Conservation (phyloP, 2,329 filamentous ascomycete species). For the Alternaria gaisen region DNA sequence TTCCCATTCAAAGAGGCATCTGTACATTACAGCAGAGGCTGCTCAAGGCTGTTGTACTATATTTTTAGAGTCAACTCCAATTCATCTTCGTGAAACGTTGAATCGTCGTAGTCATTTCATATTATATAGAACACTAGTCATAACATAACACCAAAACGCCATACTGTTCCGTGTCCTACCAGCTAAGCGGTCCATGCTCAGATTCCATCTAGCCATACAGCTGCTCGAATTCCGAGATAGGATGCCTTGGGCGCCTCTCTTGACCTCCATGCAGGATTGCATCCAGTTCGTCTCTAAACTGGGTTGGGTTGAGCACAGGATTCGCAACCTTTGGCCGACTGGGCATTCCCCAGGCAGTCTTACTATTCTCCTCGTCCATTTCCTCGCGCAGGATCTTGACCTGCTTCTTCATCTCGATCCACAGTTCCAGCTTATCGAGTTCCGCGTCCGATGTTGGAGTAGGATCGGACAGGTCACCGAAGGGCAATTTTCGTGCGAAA, state of each 20-base stretch:
- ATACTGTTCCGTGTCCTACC: not conserved
- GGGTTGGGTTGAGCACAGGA: conserved; percentile 3
- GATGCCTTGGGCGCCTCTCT: conserved; percentile 6
- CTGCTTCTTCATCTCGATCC: conserved; percentile 55
- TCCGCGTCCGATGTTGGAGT: conserved; percentile 19
- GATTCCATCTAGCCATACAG: not conserved
- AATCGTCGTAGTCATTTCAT: conserved; percentile 1
- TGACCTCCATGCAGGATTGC: conserved; percentile 29
- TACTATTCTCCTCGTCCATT: conserved; percentile 39
- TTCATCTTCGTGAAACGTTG: not conserved
- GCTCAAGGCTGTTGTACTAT: not conserved
- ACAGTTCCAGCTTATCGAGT: conserved; percentile 51
- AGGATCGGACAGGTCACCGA: not conserved
- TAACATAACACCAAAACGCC: not conserved
- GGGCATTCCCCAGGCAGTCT: conserved; percentile 5
- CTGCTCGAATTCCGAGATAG: conserved; percentile 10
- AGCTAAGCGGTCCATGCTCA: not conserved
- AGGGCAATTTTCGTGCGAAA: conserved; percentile 6
- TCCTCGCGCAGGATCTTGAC: conserved; percentile 54
- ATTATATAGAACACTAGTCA: not conserved
- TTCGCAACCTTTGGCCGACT: conserved; percentile 1
- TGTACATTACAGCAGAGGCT: not conserved
- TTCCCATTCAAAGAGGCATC: not conserved
- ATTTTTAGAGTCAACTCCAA: not conserved
- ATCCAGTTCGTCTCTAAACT: conserved; percentile 36